Evolutionary conservation across 225 moss, liverwort and hornwort genomes (phyloP).

Genomic region (Antitrichia curtipendula): DNA sequence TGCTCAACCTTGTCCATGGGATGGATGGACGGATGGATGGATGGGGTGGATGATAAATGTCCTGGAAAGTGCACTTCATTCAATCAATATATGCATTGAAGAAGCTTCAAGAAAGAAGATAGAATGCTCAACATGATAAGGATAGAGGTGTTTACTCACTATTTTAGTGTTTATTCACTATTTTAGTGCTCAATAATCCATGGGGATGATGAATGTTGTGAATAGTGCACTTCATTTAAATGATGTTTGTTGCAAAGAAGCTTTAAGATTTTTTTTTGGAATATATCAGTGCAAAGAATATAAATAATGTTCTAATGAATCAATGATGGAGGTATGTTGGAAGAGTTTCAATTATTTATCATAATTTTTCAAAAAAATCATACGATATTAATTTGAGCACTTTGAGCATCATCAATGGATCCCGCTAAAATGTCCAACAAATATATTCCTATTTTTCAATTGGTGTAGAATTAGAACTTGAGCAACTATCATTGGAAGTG

Average conservation of each 20-base stretch:
- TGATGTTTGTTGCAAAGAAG: neutral
- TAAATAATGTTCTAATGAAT: neutral
- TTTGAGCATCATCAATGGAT: neutral
- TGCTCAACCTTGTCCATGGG: neutral
- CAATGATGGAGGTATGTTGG: neutral
- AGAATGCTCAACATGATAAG: neutral
- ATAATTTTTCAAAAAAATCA: neutral
- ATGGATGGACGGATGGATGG: neutral
- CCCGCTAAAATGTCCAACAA: neutral
- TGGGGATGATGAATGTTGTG: neutral
- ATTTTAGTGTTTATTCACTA: too few relatives aligned
- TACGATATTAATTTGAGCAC: neutral
- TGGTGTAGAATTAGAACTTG: neutral
- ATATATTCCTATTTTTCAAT: neutral
- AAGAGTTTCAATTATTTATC: neutral
- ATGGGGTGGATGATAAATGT: neutral
- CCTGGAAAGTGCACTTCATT: neutral
- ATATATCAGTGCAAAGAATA: neutral
- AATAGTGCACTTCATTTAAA: neutral
- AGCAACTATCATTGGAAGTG: neutral
- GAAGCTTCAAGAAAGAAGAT: neutral
- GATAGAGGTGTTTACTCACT: neutral
- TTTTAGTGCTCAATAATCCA: neutral
- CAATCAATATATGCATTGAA: neutral
- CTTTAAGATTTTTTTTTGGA: too few relatives aligned